Conservation (phyloP, 2,329 filamentous ascomycete genomes). For the Incumbomyces lentus region DNA sequence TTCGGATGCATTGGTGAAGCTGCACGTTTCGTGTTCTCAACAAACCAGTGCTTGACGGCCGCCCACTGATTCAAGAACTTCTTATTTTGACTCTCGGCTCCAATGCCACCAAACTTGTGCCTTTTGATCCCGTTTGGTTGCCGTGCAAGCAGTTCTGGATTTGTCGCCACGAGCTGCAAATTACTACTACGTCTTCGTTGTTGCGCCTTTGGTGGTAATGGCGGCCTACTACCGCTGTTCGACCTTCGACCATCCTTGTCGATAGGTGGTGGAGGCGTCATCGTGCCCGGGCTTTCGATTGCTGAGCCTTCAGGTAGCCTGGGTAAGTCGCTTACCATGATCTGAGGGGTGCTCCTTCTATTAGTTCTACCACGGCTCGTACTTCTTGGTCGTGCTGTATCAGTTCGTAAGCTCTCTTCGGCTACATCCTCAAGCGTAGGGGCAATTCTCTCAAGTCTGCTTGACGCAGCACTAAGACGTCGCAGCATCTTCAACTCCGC, state of each 20-base stretch:
- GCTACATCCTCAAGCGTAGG: conserved; percentile 68
- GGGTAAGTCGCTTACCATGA: conserved; percentile 63
- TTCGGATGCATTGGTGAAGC: conserved; percentile 41
- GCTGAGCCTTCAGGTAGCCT: conserved; percentile 58
- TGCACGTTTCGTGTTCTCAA: conserved; percentile 55
- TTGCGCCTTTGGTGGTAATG: conserved; percentile 79
- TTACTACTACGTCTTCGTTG: conserved; percentile 72
- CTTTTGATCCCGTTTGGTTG: conserved; percentile 46
- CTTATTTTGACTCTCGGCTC: conserved; percentile 13
- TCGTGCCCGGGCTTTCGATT: conserved; percentile 25
- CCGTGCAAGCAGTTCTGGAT: conserved; percentile 48
- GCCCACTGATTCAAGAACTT: conserved; percentile 51
- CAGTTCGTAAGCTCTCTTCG: conserved; percentile 54
- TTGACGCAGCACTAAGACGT: conserved; percentile 79
- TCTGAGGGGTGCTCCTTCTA: conserved; percentile 56
- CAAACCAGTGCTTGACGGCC: conserved; percentile 62
- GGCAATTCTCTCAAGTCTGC: conserved; percentile 69
- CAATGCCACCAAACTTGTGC: conserved; percentile 27
- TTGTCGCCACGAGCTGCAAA: conserved; percentile 68
- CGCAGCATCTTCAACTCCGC: conserved; percentile 67
- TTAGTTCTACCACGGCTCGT: conserved; percentile 63
- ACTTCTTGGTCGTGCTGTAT: conserved; percentile 24
- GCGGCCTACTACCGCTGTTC: conserved; percentile 64
- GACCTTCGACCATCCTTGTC: conserved; percentile 71
- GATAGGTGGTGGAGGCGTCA: conserved; percentile 56